Evolutionary conservation across 345 rosid species (phyloP).

Genomic region (Noccaea bulbosa): DNA sequence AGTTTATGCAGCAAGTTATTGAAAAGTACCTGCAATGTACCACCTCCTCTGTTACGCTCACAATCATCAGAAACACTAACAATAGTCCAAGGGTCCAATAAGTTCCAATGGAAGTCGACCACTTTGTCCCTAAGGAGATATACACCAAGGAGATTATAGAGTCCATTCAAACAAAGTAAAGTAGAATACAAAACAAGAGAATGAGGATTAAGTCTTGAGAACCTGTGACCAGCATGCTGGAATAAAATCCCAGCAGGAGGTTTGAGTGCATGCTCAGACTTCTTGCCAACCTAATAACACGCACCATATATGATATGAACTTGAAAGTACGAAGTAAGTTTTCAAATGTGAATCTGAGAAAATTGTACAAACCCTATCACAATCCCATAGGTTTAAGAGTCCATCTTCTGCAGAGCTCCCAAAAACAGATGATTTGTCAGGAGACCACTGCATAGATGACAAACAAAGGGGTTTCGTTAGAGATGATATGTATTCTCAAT

Average conservation of each 20-base stretch:
- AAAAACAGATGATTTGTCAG: constrained; percentile 84
- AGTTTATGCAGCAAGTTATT: background rate
- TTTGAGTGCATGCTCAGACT: constrained; percentile 44
- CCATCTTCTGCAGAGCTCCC: constrained; percentile 99
- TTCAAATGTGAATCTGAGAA: background rate
- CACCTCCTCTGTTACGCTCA: constrained; percentile 82
- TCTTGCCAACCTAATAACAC: constrained; percentile 54
- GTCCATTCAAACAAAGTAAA: constrained; percentile 3
- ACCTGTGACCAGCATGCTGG: constrained; percentile 84
- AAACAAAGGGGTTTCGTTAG: constrained; percentile 2
- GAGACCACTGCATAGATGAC: constrained; percentile 73
- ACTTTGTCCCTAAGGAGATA: constrained; percentile 68
- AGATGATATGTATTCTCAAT: constrained; percentile 6
- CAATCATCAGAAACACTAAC: constrained; percentile 90
- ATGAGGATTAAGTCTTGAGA: constrained; percentile 9
- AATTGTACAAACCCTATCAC: constrained; percentile 64
- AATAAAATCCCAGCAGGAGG: constrained; percentile 66
- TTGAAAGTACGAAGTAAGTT: background rate
- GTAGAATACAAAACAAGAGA: background rate
- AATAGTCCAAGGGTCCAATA: constrained; percentile 84
- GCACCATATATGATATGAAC: constrained; percentile 9
- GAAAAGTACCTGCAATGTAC: constrained; percentile 74
- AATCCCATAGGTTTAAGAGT: constrained; percentile 91
- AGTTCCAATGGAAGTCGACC: constrained; percentile 87
- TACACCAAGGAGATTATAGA: constrained; percentile 2